These are phyloP conservation scores for Pythium aristosporum DNA, from an alignment of 352 stramenopile genomes.

Conservation along the genomic window DNA sequence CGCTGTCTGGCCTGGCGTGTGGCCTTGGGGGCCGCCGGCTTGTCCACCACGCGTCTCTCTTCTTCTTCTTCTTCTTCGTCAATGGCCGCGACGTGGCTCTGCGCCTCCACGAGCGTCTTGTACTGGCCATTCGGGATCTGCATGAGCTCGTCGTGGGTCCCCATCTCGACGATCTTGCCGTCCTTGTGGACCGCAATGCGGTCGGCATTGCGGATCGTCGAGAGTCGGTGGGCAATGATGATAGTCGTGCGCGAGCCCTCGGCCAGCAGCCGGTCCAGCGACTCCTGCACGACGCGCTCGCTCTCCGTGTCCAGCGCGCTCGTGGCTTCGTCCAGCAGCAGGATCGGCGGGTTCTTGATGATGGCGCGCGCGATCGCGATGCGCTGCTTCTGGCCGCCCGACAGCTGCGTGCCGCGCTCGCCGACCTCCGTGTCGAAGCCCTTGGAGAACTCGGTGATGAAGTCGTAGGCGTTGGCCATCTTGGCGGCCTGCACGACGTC, in stretches of 20 bases:
- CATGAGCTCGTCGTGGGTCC: slow-evolving; percentile 82
- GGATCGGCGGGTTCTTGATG: slow-evolving; percentile 77
- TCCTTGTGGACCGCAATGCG: slow-evolving; percentile 80
- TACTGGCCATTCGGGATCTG: slow-evolving; percentile 29
- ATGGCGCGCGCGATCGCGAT: slow-evolving; percentile 91
- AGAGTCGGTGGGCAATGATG: slow-evolving; percentile 80
- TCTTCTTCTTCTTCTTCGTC: neutral
- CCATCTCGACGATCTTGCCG: slow-evolving; percentile 73
- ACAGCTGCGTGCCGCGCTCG: slow-evolving; percentile 82
- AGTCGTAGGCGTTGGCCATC: slow-evolving; percentile 36
- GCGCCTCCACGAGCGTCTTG: slow-evolving; percentile 23
- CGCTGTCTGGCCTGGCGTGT: neutral
- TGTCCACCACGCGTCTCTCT: neutral
- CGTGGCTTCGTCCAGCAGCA: slow-evolving; percentile 80
- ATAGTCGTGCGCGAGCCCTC: slow-evolving; percentile 75
- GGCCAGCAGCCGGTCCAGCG: slow-evolving; percentile 59
- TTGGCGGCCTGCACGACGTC: slow-evolving; percentile 13
- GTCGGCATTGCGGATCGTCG: slow-evolving; percentile 74
- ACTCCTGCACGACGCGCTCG: slow-evolving; percentile 89
- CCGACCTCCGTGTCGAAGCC: slow-evolving; percentile 88
- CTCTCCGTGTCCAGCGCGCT: slow-evolving; percentile 63
- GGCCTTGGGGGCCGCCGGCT: too few relatives aligned
- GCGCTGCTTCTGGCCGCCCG: slow-evolving; percentile 93
- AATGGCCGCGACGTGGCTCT: neutral
- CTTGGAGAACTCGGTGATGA: slow-evolving; percentile 80